Base-by-base conservation (phyloP, 2,329 filamentous ascomycete species). In the Ascochyta lentis region DNA sequence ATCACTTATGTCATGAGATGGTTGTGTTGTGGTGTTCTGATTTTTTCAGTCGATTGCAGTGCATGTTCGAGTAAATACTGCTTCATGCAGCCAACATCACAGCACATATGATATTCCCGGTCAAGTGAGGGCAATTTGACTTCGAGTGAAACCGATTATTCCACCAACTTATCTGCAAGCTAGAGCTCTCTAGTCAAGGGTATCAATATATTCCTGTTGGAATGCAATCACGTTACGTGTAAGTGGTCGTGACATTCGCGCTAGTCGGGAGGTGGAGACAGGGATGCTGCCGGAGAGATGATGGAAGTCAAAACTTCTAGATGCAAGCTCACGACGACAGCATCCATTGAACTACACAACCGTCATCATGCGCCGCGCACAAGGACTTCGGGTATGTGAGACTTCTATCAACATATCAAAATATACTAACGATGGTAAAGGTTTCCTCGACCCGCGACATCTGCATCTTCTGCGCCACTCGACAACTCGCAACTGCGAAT, bases 391-490 rank as follows among this genome's bases (percentile, higher is more conserved):
- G 60, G 70, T 73, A 63, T 45, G 64, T 12, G 31, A 15, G 16
- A 7, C 24, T 35, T 13, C 4, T 12, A 10, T 51, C 22, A 19
- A 23, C 4, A 1, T 2, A 10, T 6, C 6, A 15, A 24, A 9
- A 4, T 19, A 8, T 4, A 3, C 53, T 51, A 33, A 56, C n/a
- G 15, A 23, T 27, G 27, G 29, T 6, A 26, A 34, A 76, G 74
- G 67, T 66, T 15, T 69, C 71, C 33, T 67, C 72, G 27, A 66
- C 72, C 56, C 73, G 72, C 59, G 66, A 75, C 49, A 61, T 77
- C 44, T 77, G 74, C 64, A 60, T 74, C 61, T 74, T 77, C 47
- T 77, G 74, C 68, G 72, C 74, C 66, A 69, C 70, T 54, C 69
- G 71, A 39, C 71, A 72, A 63, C 44, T 67, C 42, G 60, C 66